Base-by-base conservation (phyloP, 2,329 filamentous ascomycete genomes). In the Diplodia mutila region DNA sequence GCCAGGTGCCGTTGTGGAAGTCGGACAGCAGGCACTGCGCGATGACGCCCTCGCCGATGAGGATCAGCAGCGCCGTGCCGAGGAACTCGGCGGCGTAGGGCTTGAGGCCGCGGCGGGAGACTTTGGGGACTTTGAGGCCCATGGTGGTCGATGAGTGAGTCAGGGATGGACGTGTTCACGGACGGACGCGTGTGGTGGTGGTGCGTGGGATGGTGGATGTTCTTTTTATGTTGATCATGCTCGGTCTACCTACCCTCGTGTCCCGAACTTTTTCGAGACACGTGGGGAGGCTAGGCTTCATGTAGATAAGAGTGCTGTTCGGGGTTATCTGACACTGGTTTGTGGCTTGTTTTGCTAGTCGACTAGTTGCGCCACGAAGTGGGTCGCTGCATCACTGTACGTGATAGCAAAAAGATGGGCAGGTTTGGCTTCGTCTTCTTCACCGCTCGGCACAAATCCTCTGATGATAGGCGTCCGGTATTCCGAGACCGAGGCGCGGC, bases 21-120 rank as follows among this genome's bases (percentile, higher is more conserved):
- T 73, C 61, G 39, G 75, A 78, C 25, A 83, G 72, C 16, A 82
- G 67, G 0, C 81, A 80, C 69, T 83, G 80, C 3, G 80, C 81
- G n/a, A 82, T 79, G 21, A 77, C 75, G 9, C 80, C 81, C 69
- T 82, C 73, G n/a, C 81, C 81, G 69, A 83, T 83, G 67, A 80
- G 73, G 3, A 82, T 76, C 73, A 82, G 76, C 39, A 81, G 76
- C 16, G 78, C 75, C 0, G 76, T 75, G 4, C 80, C 81, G 70
- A 78, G 81, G 71, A 83, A 82, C 68, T 83, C 81, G 1, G 80
- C 78, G 42, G 61, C 61, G 61, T 64, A 64, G 48, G 61, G 61
- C 46, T 39, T 52, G n/a, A 64, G 48, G 29, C 49, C 61, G 14
- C 49, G 61, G 21, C 61, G 46, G 61, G 46, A 37, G 46, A 64